Percentiles rank a stretch among this genome's conserved stretches.
Evolutionary conservation across 1,284 basidiomycete species (phyloP).

Genomic region (Cryptococcus sp.): DNA sequence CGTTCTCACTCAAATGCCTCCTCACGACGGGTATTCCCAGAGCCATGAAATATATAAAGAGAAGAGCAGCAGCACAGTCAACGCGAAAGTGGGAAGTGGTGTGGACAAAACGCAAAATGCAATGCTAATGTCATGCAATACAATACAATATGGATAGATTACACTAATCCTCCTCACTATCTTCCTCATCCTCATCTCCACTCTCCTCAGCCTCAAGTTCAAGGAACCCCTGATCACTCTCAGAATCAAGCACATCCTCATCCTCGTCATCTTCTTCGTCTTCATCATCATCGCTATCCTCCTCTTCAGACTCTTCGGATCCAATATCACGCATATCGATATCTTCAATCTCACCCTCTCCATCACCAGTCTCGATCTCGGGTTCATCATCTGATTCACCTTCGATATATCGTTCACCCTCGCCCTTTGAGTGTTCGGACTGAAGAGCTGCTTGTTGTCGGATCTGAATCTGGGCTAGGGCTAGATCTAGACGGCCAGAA

Average conservation of each 20-base stretch:
- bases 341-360: conserved; percentile 60
- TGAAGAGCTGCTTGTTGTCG: conserved; percentile 46
- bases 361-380: conserved; percentile 64
- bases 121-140: too few species aligned
- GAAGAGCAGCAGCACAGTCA: too few species aligned
- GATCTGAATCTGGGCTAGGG: conserved; percentile 88
- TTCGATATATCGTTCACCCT: conserved; percentile 48
- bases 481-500: conserved; percentile 86
- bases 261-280: conserved; percentile 53
- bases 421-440: conserved; percentile 26
- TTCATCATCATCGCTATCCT: conserved; percentile 53
- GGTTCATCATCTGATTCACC: conserved; percentile 52
- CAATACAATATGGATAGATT: conserved; percentile 41
- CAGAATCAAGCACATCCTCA: conserved; percentile 52
- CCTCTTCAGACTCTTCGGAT: conserved; percentile 14
- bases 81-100: too few species aligned
- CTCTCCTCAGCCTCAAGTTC: conserved; percentile 56
- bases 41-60: too few species aligned
- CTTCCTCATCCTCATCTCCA: conserved; percentile 60
- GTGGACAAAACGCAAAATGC: too few species aligned
- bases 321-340: conserved; percentile 54
- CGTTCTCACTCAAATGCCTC: too few species aligned
- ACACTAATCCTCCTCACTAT: conserved; percentile 53
- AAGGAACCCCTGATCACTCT: conserved; percentile 60
- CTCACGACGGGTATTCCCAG: too few species aligned